phyloP scores from a whole-genome alignment of 73 alveolate genomes.

The Paramecium tetraurelia region DNA sequence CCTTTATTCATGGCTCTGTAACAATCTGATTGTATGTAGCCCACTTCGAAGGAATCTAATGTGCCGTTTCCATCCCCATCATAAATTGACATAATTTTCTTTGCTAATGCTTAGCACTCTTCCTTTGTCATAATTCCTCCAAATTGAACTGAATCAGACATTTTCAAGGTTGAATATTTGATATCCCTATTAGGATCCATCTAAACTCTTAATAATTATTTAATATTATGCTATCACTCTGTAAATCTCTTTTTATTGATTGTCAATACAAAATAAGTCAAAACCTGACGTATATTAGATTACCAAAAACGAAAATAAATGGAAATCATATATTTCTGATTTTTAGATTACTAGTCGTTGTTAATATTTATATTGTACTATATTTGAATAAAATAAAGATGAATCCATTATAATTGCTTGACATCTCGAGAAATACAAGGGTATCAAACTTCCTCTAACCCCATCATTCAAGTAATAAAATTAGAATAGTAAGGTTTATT shows the following conservation, averaged over 20 bases:
- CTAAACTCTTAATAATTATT: background rate
- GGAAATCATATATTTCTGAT: background rate
- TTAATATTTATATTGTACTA: too few relatives aligned
- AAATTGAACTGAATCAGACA: background rate
- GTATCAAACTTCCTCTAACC: background rate
- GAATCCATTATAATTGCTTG: too few relatives aligned
- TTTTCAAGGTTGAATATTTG: background rate
- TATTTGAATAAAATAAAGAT: too few relatives aligned
- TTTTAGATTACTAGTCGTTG: background rate
- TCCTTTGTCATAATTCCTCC: constrained; percentile 29
- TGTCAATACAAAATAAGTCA: background rate
- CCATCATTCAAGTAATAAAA: background rate
- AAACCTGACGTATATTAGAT: background rate
- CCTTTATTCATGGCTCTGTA: constrained; percentile 51
- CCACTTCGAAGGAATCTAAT: constrained; percentile 42
- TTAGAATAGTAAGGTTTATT: too few relatives aligned
- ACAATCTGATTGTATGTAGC: constrained; percentile 38
- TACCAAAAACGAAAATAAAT: too few relatives aligned
- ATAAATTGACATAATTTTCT: background rate
- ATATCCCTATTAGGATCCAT: constrained; percentile 34
- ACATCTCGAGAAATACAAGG: too few relatives aligned
- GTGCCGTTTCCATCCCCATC: constrained; percentile 36
- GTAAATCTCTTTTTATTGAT: background rate
- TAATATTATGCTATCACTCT: background rate
- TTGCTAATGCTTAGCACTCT: constrained; percentile 22